Conservation (phyloP, 169 alveolate genomes). For the Cryptosporidium ryanae region DNA sequence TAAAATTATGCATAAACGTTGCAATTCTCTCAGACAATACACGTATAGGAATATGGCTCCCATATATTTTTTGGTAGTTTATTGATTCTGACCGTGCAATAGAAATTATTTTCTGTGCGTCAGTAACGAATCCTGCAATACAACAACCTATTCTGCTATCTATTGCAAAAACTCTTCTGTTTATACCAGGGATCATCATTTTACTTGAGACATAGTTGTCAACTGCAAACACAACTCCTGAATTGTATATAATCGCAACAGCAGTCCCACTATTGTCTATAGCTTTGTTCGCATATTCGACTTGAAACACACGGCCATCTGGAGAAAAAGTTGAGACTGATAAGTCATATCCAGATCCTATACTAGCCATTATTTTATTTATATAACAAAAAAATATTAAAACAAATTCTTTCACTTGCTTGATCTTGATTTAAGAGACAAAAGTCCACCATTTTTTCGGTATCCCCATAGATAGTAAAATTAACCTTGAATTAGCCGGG, state of each 20-base stretch:
- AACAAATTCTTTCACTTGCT: not conserved
- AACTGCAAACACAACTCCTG: constrained; percentile 92
- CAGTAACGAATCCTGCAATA: constrained; percentile 93
- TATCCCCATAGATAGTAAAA: not conserved
- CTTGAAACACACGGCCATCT: constrained; percentile 96
- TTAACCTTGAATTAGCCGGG: not conserved
- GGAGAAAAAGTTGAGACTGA: constrained; percentile 96
- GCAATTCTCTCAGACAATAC: constrained; percentile 94
- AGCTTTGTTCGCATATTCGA: constrained; percentile 95
- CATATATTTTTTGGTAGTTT: constrained; percentile 86
- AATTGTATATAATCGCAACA: constrained; percentile 89
- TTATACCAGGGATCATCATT: constrained; percentile 87
- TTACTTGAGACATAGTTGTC: constrained; percentile 86
- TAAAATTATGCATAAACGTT: constrained; percentile 89
- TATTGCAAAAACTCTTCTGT: constrained; percentile 89
- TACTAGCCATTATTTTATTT: constrained; percentile 84
- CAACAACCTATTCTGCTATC: constrained; percentile 86
- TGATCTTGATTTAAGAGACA: constrained; percentile 1
- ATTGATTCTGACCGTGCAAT: constrained; percentile 92
- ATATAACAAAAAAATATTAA: not conserved
- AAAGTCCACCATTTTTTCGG: not conserved
- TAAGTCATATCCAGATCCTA: constrained; percentile 92
- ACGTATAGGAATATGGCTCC: constrained; percentile 88
- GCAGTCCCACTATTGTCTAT: constrained; percentile 92
- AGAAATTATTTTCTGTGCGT: constrained; percentile 90